Base-by-base conservation (phyloP, 352 stramenopile genomes). In the Vaucheria bursata region DNA sequence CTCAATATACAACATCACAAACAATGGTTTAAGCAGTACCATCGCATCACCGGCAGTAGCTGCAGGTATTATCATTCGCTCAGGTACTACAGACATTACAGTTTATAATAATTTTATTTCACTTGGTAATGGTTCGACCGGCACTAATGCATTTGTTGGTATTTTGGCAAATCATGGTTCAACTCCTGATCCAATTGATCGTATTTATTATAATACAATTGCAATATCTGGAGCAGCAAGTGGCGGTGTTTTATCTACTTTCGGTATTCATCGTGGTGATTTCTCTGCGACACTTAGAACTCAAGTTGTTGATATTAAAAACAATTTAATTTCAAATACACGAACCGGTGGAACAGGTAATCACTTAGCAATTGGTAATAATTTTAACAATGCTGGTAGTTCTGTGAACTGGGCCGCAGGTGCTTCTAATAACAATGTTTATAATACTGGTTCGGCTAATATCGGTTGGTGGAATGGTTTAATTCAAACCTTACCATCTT, bases 21-120 rank as follows among this genome's bases (percentile, higher is more conserved):
- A 59, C 45, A 25, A 18, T 59, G 25, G 45, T 25, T 18, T 25
- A 18, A 18, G 12, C 18, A 25, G 18, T 18, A 59, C 12, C 25
- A 25, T 25, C 18, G 25, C 45, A 18, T 18, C 25, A 18, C 45
- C 45, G 25, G 45, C 12, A 59, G 25, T 25, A 18, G 45, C 45
- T 59, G 18, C 45, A 18, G 45, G 45, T 18, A 59, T 59, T 59
- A 18, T 59, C 25, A 59, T 59, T 18, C 45, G 45, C 18, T 18
- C 12, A 59, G 12, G 18, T 59, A 25, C 45, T 59, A 25, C 25
- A 18, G 18, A 18, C 25, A 18, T 59, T 18, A 18, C 25, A 18
- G 45, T 59, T 59, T 18, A 59, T 59, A 59, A 59, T 59, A 59
- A 59, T 59, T 18, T 59, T 18, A 59, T 59, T 59, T 59, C 45